Conservation (phyloP, 208 protist genomes). For the Novymonas esmeraldas region DNA sequence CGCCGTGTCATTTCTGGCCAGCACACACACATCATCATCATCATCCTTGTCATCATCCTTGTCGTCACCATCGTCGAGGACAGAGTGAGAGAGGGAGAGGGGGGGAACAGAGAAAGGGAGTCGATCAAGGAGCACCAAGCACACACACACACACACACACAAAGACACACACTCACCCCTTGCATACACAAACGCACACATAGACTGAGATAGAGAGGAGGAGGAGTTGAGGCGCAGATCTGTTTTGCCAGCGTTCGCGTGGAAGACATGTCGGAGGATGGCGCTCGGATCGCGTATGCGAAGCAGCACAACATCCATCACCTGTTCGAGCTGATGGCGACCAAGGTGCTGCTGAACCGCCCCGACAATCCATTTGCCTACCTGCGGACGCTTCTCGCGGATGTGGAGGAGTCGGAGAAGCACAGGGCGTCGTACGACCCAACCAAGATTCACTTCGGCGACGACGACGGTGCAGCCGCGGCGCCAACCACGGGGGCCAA, state of each 20-base stretch:
- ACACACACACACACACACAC: background rate
- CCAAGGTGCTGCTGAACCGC: constrained; percentile 82
- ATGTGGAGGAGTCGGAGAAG: constrained; percentile 77
- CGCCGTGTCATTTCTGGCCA: too few species aligned
- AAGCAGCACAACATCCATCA: constrained; percentile 91
- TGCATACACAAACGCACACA: background rate
- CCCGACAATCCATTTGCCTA: constrained; percentile 90
- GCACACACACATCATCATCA: too few species aligned
- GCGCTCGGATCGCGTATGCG: constrained; percentile 81
- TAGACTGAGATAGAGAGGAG: too few species aligned
- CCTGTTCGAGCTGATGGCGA: constrained; percentile 91
- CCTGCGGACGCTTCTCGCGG: constrained; percentile 68
- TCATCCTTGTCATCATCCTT: too few species aligned
- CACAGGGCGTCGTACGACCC: constrained; percentile 86
- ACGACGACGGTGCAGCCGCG: background rate
- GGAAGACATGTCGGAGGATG: constrained; percentile 61
- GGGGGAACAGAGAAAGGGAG: background rate
- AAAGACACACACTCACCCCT: background rate
- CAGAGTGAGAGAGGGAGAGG: too few species aligned
- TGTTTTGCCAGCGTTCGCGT: too few species aligned
- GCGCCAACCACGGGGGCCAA: background rate
- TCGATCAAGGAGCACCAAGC: too few species aligned
- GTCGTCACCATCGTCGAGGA: too few species aligned
- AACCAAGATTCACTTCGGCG: constrained; percentile 59
- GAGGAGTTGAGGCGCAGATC: too few species aligned